Base-by-base conservation (phyloP, 345 rosid species). In the Draba incana region DNA sequence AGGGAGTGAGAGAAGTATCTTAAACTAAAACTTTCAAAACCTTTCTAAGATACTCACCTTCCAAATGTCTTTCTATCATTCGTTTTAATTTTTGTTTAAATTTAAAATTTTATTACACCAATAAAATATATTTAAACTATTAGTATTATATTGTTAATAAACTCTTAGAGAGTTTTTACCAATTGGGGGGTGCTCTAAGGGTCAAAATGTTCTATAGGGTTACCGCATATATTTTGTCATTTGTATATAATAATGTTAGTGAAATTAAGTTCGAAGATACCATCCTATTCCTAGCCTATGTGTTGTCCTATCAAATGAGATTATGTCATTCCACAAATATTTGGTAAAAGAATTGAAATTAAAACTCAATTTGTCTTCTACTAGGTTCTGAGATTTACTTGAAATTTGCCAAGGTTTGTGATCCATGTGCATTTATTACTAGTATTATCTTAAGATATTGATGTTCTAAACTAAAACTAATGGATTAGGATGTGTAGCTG, bases 301-400 rank as follows among this genome's bases (percentile, higher is more conserved):
- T 66, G 67, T 73, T 73, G 77, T 73, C 77, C 58, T 73, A 66
- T 73, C 77, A 58, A 50, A 51, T 42, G 59, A 58, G 55, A 65
- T 50, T 58, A 56, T 47, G 52, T 72, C 59, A 57, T 72, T 64
- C 65, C 53, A 57, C 3, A 23, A 6, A 41, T 56, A 72, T 66
- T 31, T 49, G n/a, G 30, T 41, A 50, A 73, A 58, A 57, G 27
- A 58, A 33, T 33, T 33, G 4, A 28, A 20, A 20, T 57, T 31
- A 65, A 66, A 59, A 42, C 56, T 45, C 62, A 3, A 1, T 53
- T 71, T 71, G 56, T 62, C 48, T 25, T 53, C 23, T 44, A 5
- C 37, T 33, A 62, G 68, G 33, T 13, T 55, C 25, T 10, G 47
- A 23, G 57, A 24, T 37, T 47, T 35, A 14, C 4, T 31, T 13